Evolutionary conservation across 768 basidiomycete species (phyloP).

Genomic region (Suillus variegatus): DNA sequence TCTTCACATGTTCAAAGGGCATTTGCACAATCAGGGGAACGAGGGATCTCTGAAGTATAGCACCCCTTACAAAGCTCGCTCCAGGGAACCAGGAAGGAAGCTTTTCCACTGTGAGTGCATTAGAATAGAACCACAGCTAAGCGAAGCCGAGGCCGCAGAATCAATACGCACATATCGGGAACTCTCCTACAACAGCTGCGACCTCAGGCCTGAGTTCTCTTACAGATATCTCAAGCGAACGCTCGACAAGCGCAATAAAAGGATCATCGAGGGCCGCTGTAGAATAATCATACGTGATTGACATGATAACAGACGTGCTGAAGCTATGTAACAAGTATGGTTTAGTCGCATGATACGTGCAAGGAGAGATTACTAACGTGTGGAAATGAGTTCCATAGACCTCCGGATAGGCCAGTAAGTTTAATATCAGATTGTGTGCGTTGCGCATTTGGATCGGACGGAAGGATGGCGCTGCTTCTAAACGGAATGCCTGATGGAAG

Average conservation of each 20-base stretch:
- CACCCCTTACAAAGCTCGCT: conserved; percentile 18
- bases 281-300: conserved; percentile 28
- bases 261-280: conserved; percentile 20
- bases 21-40: conserved; percentile 17
- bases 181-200: conserved; percentile 14
- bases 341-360: conserved; percentile 1
- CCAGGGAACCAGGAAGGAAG: conserved; percentile 28
- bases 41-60: conserved; percentile 11
- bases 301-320: conserved; percentile 23
- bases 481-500: conserved; percentile 38
- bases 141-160: background rate
- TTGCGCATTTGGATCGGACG: conserved; percentile 36
- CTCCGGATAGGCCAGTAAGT: conserved; percentile 24
- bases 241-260: conserved; percentile 19
- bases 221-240: conserved; percentile 7
- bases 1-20: conserved; percentile 27
- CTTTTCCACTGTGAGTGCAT: conserved; percentile 14
- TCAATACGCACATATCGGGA: conserved; percentile 21
- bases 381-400: conserved; percentile 28
- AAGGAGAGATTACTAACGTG: conserved; percentile 10
- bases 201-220: conserved; percentile 22
- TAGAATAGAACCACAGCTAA: background rate
- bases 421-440: conserved; percentile 29
- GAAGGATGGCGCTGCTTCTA: conserved; percentile 28
- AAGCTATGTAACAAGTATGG: conserved; percentile 13